Base-by-base conservation (phyloP, 805 yeast species). In the Clavispora phyllophila region DNA sequence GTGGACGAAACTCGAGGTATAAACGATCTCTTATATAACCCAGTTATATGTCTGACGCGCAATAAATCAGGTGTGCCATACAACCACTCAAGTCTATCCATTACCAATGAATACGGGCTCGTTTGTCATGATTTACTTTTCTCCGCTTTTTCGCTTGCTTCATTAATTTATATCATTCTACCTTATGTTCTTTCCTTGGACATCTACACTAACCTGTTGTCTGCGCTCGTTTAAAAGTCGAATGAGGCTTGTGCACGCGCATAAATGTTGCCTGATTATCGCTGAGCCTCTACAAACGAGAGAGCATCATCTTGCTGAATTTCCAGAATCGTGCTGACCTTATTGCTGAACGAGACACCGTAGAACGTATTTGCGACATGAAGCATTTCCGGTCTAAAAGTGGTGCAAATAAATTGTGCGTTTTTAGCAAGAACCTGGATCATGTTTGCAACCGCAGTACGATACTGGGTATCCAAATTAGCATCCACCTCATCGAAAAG, bases 401-500 rank as follows among this genome's bases (percentile, higher is more conserved):
- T 93, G 1, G 99, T 93, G 61, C 98, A 90, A 29, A 93, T 88
- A 57, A 91, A 93, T 63, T 93, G 99, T 12, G 95, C 95, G 42
- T 73, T 64, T 20, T 41, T 36, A 17, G 96, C 78, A 42, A 90
- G 64, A 27, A 76, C 72, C 50, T 78, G 72, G 42, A 93, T 81
- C 70, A 87, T 67, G 26, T 72, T 65, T 0, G 98, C 96, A 17
- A 93, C 96, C 0, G 96, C 79, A 0, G 86, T 76, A 55, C 99
- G 76, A 58, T 90, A 91, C 56, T 87, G 96, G 2, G 95, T 79
- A 63, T 93, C 99, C 48, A 93, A 71, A 53, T 91, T 93, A 4
- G 98, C 97, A 66, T 93, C 99, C 45, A 93, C 84, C 67, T 93
- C 99, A 63, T 93, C 99, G 62, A 93, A 91, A 37, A 93, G 65